These are phyloP conservation scores for Wallacemonas sp. DNA, from an alignment of 208 protist genomes.

Conservation along the genomic window DNA sequence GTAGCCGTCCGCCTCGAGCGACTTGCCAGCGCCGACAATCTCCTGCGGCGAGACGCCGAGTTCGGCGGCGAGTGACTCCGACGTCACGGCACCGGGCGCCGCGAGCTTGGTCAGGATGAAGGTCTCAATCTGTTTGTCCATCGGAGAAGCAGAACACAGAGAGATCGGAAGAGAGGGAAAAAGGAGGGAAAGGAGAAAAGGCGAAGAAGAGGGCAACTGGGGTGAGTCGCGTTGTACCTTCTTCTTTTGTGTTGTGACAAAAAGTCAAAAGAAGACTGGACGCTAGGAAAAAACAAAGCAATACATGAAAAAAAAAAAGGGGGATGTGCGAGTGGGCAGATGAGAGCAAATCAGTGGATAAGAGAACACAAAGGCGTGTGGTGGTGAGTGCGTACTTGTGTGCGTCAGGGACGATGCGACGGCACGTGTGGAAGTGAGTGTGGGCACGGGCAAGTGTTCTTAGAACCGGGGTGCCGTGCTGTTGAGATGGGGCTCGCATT, in stretches of 20 bases:
- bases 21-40: constrained; percentile 91
- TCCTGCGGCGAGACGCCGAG: constrained; percentile 79
- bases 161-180: not conserved
- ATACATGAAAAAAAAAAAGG: constrained; percentile 7
- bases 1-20: constrained; percentile 80
- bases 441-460: too few species aligned
- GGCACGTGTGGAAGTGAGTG: too few species aligned
- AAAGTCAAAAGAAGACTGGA: not conserved
- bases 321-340: too few species aligned
- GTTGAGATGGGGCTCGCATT: too few species aligned
- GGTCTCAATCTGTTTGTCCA: constrained; percentile 24
- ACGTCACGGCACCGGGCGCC: constrained; percentile 31
- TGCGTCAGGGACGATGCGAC: too few species aligned
- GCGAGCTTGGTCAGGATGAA: constrained; percentile 48
- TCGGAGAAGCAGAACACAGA: not conserved
- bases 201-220: constrained; percentile 16
- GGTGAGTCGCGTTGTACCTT: too few species aligned
- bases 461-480: too few species aligned
- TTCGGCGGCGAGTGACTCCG: constrained; percentile 51
- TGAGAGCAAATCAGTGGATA: too few species aligned
- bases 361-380: too few species aligned
- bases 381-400: too few species aligned
- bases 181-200: constrained; percentile 10
- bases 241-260: too few species aligned
- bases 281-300: constrained; percentile 18